Conservation (phyloP, 2,329 filamentous ascomycete species). For the Achaetomium macrosporum region DNA sequence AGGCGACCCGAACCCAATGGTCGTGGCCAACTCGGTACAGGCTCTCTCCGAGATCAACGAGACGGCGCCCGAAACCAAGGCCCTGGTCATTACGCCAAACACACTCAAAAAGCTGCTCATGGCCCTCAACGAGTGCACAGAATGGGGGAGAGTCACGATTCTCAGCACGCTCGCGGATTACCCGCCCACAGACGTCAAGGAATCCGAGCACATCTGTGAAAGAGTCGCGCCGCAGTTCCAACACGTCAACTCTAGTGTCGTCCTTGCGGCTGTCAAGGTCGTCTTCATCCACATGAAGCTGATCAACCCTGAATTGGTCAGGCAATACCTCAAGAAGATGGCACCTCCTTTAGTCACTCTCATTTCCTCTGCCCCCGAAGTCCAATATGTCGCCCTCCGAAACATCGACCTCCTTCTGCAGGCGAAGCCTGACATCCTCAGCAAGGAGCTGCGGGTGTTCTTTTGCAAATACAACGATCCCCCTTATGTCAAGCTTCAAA, state of each 20-base stretch:
- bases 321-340: conserved; percentile 96
- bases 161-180: conserved; percentile 86
- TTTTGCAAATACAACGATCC: conserved; percentile 99
- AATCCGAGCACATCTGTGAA: conserved; percentile 97
- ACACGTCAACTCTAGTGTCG: conserved; percentile 95
- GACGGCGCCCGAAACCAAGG: conserved; percentile 82
- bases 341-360: conserved; percentile 95
- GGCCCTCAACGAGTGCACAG: conserved; percentile 95
- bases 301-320: conserved; percentile 69
- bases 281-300: conserved; percentile 95
- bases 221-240: conserved; percentile 94
- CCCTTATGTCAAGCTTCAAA: conserved; percentile 94
- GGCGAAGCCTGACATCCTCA: conserved; percentile 92
- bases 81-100: conserved; percentile 72
- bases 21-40: conserved; percentile 94
- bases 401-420: conserved; percentile 96
- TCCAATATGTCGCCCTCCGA: conserved; percentile 92
- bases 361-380: conserved; percentile 90
- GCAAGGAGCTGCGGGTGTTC: conserved; percentile 95
- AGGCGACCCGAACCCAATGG: conserved; percentile 97
- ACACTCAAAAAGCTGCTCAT: conserved; percentile 93
- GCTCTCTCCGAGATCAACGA: conserved; percentile 89
- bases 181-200: conserved; percentile 78
- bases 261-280: conserved; percentile 93
- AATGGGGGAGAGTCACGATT: conserved; percentile 96